phyloP scores from a whole-genome alignment of 2,329 filamentous ascomycete species.

The Aspergillus hiratsukae region DNA sequence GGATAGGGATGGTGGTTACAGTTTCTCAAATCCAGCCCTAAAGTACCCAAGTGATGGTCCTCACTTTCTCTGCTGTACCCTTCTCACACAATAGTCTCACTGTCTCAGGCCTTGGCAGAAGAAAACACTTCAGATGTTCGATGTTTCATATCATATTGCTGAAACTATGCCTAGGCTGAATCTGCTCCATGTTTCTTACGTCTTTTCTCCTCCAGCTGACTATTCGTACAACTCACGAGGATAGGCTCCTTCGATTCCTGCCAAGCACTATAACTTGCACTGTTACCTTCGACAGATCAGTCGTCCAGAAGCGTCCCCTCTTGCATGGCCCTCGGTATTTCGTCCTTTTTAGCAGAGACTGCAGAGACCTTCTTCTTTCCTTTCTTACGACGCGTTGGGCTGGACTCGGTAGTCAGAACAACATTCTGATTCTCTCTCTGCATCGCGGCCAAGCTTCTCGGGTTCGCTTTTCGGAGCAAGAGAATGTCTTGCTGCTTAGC shows the following conservation, averaged over 20 bases:
- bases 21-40: too few relatives aligned
- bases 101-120: too few relatives aligned
- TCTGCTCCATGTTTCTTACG: not conserved
- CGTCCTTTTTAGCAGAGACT: not conserved
- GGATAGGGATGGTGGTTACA: not conserved
- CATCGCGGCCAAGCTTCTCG: not conserved
- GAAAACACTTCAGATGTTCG: not conserved
- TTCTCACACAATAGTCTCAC: too few relatives aligned
- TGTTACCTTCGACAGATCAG: not conserved
- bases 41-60: too few relatives aligned
- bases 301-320: not conserved
- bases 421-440: not conserved
- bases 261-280: not conserved
- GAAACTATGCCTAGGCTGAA: not conserved
- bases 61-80: not conserved
- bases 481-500: conserved; percentile 24
- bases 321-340: not conserved
- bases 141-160: not conserved
- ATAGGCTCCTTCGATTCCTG: not conserved
- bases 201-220: not conserved
- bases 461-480: conserved; percentile 13
- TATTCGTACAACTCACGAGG: not conserved
- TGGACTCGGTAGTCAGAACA: not conserved
- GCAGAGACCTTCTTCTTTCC: not conserved
- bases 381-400: not conserved